Evolutionary conservation across 805 yeast genomes (phyloP), one percentile per base, ranked within the genome.

Genomic region (Kodamaea leandrae): DNA sequence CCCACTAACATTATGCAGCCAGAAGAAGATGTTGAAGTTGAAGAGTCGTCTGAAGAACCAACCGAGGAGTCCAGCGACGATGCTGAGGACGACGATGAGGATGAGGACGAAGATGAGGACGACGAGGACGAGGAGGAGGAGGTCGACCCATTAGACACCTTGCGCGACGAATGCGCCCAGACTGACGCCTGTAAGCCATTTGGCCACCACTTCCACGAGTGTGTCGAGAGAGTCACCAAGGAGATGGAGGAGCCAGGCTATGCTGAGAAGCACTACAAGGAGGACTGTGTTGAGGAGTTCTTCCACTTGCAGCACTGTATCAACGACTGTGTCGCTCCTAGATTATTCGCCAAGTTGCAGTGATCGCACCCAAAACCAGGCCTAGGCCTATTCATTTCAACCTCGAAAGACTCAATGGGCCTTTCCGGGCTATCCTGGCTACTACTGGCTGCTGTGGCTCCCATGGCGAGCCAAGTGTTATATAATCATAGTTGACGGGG

Each of bases 231-330:
- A 75, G 98, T 91, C 51, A 81, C 93, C 51, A 79, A 82, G 64
- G 95, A 82, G 55, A 77, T 74, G 74, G 87, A 89, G 71, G 90
- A 86, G 60, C 84, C 78, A 53, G 95, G 74, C 54, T 90, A 91
- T 64, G 96, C 69, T 20, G 82, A 84, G 44, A 78, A 77, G 57
- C 81, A 74, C 8, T 76, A 87, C 76, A 91, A 91, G 72, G 99
- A 91, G 75, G 97, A 91, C 71, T 91, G 99, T 77, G 84, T 91
- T 48, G 98, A 91, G 71, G 99, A 91, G 71, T 91, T 86, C 56
- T 91, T 91, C 88, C 98, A 93, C 71, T 76, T 90, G 64, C 88
- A 88, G 67, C 97, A 91, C 69, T 87, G 95, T 74, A 55, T 90
- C 57, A 88, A 87, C 69, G 93, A 86, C 64, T 81, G 95, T 74